Evolutionary conservation across 75 land plant genomes (phyloP).

Genomic region (Sequoiadendron giganteum): DNA sequence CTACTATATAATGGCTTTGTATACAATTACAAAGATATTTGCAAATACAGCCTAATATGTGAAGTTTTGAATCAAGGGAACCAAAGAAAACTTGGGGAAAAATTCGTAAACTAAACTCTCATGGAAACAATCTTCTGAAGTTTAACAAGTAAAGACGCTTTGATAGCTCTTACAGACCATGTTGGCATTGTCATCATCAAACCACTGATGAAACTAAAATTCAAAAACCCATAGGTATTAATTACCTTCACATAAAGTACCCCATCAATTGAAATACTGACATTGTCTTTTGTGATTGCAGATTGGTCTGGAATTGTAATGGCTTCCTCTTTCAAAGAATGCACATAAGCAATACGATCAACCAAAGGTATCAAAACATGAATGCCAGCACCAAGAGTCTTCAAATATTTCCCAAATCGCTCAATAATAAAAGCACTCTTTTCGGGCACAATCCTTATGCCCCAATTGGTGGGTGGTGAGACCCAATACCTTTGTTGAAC

Average conservation of each 20-base stretch:
- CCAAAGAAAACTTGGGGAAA: neutral
- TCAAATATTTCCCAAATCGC: conserved; percentile 85
- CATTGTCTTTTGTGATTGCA: conserved; percentile 96
- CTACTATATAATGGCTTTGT: neutral
- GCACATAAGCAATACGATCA: conserved; percentile 92
- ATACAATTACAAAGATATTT: neutral
- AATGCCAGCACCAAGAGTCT: conserved; percentile 76
- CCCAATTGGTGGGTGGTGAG: conserved; percentile 85
- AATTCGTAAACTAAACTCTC: neutral
- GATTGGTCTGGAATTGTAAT: conserved; percentile 88
- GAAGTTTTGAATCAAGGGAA: neutral
- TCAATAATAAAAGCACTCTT: conserved; percentile 88
- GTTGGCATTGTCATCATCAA: neutral
- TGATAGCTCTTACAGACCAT: neutral
- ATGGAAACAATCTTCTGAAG: neutral
- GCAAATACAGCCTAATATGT: neutral
- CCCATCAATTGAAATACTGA: conserved; percentile 88
- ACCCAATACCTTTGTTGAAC: conserved; percentile 35
- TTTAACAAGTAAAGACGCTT: neutral
- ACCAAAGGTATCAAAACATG: conserved; percentile 85
- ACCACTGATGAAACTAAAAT: neutral
- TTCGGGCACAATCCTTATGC: conserved; percentile 89
- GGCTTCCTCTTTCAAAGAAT: conserved; percentile 95
- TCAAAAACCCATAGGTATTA: neutral
- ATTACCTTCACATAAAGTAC: conserved; percentile 87